Percentiles rank a stretch among this genome's conserved stretches.
phyloP scores from a whole-genome alignment of 2,329 filamentous ascomycete species.

The Neofusicoccum laricinum region DNA sequence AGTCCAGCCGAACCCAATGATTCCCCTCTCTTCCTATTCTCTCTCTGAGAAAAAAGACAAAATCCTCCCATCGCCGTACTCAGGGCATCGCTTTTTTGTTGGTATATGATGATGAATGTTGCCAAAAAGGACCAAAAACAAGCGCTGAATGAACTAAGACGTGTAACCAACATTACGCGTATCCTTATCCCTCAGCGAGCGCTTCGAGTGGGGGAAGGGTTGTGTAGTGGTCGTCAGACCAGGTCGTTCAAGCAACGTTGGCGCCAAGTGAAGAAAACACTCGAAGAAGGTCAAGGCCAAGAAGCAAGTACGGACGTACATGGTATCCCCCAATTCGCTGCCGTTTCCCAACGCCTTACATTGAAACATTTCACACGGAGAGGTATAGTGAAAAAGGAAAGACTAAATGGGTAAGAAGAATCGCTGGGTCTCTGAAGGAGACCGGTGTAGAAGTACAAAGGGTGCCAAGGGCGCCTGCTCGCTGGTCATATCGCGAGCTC shows the following conservation, averaged over 20 bases:
- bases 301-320: slow-evolving; percentile 3
- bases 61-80: neutral
- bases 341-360: slow-evolving; percentile 2
- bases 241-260: slow-evolving; percentile 7
- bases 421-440: neutral
- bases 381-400: slow-evolving; percentile 2
- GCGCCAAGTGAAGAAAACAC: neutral
- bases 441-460: slow-evolving; percentile 1
- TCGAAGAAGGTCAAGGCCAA: neutral
- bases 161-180: slow-evolving; percentile 3
- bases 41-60: neutral
- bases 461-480: neutral
- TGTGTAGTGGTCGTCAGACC: neutral
- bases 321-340: slow-evolving; percentile 13
- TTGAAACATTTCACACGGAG: neutral
- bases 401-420: neutral
- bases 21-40: neutral
- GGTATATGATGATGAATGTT: slow-evolving; percentile 6
- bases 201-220: slow-evolving; percentile 10
- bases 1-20: slow-evolving; percentile 4
- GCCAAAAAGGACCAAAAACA: neutral
- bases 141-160: neutral
- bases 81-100: slow-evolving; percentile 9
- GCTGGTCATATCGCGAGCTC: slow-evolving; percentile 5
- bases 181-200: slow-evolving; percentile 10